Percentiles rank a stretch among this genome's conserved stretches.
Conservation (phyloP, 2,329 filamentous ascomycete genomes). For the Clonostachys byssicola region DNA sequence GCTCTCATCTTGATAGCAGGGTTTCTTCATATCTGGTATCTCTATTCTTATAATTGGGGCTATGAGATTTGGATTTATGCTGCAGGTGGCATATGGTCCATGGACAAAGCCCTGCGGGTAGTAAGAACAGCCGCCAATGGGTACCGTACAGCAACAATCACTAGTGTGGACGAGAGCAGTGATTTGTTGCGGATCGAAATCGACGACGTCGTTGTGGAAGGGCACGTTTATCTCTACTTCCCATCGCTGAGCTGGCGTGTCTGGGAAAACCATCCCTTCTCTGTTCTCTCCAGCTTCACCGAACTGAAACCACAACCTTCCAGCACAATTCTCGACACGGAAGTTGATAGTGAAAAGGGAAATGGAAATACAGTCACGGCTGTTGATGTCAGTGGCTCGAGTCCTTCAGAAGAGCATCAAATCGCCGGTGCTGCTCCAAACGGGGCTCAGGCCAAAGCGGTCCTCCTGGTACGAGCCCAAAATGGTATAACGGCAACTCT, state of each 20-base stretch:
- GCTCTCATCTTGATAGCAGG: conserved; percentile 23
- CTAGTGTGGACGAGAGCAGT: conserved; percentile 10
- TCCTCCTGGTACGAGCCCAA: conserved; percentile 11
- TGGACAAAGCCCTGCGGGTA: conserved; percentile 18
- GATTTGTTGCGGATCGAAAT: conserved; percentile 25
- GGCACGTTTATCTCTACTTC: conserved; percentile 27
- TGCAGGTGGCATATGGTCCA: conserved; percentile 21
- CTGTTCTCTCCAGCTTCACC: conserved; percentile 9
- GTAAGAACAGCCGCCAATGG: conserved; percentile 14
- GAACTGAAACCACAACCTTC: background rate
- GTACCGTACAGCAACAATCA: conserved; percentile 12
- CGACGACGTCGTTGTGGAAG: conserved; percentile 10
- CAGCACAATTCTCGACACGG: background rate
- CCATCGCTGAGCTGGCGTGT: conserved; percentile 25
- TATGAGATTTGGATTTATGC: conserved; percentile 29
- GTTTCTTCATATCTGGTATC: conserved; percentile 29
- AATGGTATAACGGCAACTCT: conserved; percentile 8
- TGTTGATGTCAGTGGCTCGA: background rate
- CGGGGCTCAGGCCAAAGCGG: background rate
- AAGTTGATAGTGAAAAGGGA: background rate
- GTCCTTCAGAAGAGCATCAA: background rate
- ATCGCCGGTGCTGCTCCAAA: background rate
- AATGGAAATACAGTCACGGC: background rate
- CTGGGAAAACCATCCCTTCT: conserved; percentile 31
- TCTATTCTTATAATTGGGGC: conserved; percentile 24